phyloP scores from a whole-genome alignment of 2,329 filamentous ascomycete genomes.

The Curvularia eragrostidis region DNA sequence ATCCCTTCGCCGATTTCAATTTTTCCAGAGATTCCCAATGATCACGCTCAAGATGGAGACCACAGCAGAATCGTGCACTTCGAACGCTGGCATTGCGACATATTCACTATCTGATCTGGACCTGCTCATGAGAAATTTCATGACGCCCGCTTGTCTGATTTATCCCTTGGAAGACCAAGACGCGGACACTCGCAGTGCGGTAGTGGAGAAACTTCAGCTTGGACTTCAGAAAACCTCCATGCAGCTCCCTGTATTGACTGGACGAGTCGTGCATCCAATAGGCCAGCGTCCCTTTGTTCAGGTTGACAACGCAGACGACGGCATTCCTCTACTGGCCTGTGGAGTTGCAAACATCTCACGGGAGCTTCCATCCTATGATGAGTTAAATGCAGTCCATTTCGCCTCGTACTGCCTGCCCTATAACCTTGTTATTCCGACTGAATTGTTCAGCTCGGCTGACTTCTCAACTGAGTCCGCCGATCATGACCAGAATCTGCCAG shows the following conservation, averaged over 20 bases:
- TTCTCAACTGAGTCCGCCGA: constrained; percentile 6
- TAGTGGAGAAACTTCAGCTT: constrained; percentile 6
- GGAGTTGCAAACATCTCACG: constrained; percentile 4
- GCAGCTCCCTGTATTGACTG: constrained; percentile 6
- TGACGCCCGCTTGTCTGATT: constrained; percentile 5
- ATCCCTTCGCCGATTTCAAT: constrained; percentile 6
- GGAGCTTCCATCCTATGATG: constrained; percentile 8
- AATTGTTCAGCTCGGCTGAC: constrained; percentile 4
- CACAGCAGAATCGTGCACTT: constrained; percentile 2
- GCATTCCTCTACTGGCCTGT: constrained; percentile 4
- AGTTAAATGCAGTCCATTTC: constrained; percentile 8
- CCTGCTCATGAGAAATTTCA: constrained; percentile 5
- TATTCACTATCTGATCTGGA: constrained; percentile 4
- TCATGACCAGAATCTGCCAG: constrained; percentile 3
- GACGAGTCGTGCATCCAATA: constrained; percentile 6
- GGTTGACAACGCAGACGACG: constrained; percentile 5
- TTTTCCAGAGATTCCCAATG: constrained; percentile 4
- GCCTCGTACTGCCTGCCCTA: constrained; percentile 6
- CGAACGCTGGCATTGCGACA: constrained; percentile 2
- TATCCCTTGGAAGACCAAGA: constrained; percentile 5
- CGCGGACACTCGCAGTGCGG: constrained; percentile 5
- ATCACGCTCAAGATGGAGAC: constrained; percentile 2
- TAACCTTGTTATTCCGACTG: constrained; percentile 2
- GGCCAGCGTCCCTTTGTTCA: constrained; percentile 6
- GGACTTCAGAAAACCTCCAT: constrained; percentile 8